These are phyloP conservation scores for Pezicula radicicola DNA, from an alignment of 2,329 filamentous ascomycete genomes.

Conservation along the genomic window DNA sequence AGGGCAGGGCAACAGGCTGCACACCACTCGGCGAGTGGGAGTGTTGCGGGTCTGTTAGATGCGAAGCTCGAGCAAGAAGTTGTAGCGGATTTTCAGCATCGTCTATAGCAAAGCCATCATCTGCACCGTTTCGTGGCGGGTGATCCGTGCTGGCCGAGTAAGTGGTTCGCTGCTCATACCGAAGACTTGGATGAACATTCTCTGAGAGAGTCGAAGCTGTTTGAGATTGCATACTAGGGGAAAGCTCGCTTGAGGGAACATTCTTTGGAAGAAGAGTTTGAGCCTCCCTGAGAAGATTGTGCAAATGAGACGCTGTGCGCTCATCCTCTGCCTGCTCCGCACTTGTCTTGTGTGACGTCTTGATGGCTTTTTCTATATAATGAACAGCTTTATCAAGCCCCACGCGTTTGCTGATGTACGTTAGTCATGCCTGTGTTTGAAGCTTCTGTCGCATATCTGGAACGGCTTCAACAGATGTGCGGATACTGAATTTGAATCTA, in stretches of 20 bases:
- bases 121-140: constrained; percentile 21
- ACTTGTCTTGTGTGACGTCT: constrained; percentile 39
- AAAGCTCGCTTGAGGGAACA: constrained; percentile 13
- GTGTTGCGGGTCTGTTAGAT: constrained; percentile 38
- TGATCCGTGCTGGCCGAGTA: not conserved
- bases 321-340: constrained; percentile 37
- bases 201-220: constrained; percentile 2
- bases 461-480: too few relatives aligned
- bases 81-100: constrained; percentile 75
- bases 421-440: constrained; percentile 6
- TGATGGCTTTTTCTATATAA: constrained; percentile 70
- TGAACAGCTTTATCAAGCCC: constrained; percentile 72
- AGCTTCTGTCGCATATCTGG: too few relatives aligned
- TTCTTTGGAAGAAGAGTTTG: constrained; percentile 34
- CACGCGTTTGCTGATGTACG: constrained; percentile 59
- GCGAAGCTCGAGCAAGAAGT: constrained; percentile 69
- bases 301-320: constrained; percentile 39
- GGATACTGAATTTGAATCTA: not conserved
- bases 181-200: not conserved
- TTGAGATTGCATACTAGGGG: constrained; percentile 13
- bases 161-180: not conserved
- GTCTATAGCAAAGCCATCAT: constrained; percentile 59
- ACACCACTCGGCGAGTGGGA: not conserved
- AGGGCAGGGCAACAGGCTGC: not conserved
- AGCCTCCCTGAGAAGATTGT: constrained; percentile 47